These are phyloP conservation scores for Hyaloperonospora arabidopsidis DNA, from an alignment of 352 stramenopile species.

Conservation along the genomic window DNA sequence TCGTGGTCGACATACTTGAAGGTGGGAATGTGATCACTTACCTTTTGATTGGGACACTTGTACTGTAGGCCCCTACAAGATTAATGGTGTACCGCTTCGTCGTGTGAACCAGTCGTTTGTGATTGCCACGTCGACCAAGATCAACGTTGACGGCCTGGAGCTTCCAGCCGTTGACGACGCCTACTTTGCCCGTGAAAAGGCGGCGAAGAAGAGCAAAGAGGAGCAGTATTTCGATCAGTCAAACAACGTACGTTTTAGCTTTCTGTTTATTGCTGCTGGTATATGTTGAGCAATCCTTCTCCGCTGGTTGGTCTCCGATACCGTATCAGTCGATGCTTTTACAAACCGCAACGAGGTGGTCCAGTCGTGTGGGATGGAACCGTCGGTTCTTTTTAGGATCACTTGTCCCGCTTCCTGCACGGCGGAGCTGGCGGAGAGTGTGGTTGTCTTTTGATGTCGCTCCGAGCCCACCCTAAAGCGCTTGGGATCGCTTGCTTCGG, in stretches of 20 bases:
- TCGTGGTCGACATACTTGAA: neutral
- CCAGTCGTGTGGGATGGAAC: conserved; percentile 1
- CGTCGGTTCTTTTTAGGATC: conserved; percentile 24
- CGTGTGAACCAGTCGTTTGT: conserved; percentile 99
- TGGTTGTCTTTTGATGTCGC: conserved; percentile 1
- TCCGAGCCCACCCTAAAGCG: conserved; percentile 36
- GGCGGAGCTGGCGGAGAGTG: conserved; percentile 4
- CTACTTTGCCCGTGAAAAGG: conserved; percentile 95
- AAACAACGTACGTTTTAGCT: conserved; percentile 52
- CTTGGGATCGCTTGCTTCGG: conserved; percentile 87
- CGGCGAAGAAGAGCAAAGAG: conserved; percentile 89
- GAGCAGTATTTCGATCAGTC: conserved; percentile 96
- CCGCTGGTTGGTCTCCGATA: conserved; percentile 7
- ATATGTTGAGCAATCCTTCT: conserved; percentile 18
- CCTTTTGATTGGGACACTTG: neutral
- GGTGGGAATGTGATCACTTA: neutral
- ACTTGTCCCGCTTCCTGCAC: conserved; percentile 18
- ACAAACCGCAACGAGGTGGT: conserved; percentile 7
- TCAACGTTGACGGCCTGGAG: conserved; percentile 90
- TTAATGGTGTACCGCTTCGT: conserved; percentile 97
- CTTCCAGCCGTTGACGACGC: conserved; percentile 92
- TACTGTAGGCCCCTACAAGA: conserved; percentile 94
- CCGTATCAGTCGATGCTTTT: no score
- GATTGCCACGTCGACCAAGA: conserved; percentile 97
- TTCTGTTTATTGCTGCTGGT: conserved; percentile 5